These are phyloP conservation scores for Ustilago sp. DNA, from an alignment of 1,284 basidiomycete species.

Conservation along the genomic window DNA sequence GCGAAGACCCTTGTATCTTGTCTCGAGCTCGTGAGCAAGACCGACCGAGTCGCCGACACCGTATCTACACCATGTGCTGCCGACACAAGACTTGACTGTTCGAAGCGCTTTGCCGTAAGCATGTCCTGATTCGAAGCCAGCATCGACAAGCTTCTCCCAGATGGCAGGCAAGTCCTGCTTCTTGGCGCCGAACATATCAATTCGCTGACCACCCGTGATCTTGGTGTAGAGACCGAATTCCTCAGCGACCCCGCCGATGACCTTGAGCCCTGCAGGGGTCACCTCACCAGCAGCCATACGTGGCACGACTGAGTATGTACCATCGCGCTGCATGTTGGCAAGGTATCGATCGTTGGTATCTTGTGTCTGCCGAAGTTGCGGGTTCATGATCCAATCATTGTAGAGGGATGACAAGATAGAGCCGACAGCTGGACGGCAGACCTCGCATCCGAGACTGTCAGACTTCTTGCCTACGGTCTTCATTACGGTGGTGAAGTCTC, in stretches of 20 bases:
- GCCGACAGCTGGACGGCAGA: conserved; percentile 79
- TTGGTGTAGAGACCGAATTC: conserved; percentile 76
- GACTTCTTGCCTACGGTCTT: conserved; percentile 73
- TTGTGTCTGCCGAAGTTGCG: conserved; percentile 78
- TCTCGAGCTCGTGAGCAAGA: conserved; percentile 79
- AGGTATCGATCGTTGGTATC: conserved; percentile 78
- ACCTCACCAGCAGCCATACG: conserved; percentile 79
- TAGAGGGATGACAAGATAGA: conserved; percentile 78
- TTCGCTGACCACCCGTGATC: conserved; percentile 73
- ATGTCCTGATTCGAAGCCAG: conserved; percentile 81
- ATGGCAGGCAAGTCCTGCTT: conserved; percentile 82
- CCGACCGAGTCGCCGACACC: conserved; percentile 82
- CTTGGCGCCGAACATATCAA: conserved; percentile 80
- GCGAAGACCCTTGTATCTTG: conserved; percentile 78
- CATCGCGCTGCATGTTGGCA: conserved; percentile 82
- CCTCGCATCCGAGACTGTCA: conserved; percentile 77
- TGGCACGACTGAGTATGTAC: conserved; percentile 80
- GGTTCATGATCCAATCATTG: conserved; percentile 79
- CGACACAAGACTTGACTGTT: conserved; percentile 76
- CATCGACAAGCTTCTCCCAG: conserved; percentile 78
- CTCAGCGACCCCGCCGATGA: conserved; percentile 78
- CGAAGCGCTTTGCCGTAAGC: conserved; percentile 78
- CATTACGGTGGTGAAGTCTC: conserved; percentile 76
- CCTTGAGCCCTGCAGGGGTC: conserved; percentile 78
- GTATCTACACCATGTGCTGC: conserved; percentile 79